These are phyloP conservation scores for Thelonectria olida DNA, from an alignment of 2,329 filamentous ascomycete genomes.

Conservation along the genomic window DNA sequence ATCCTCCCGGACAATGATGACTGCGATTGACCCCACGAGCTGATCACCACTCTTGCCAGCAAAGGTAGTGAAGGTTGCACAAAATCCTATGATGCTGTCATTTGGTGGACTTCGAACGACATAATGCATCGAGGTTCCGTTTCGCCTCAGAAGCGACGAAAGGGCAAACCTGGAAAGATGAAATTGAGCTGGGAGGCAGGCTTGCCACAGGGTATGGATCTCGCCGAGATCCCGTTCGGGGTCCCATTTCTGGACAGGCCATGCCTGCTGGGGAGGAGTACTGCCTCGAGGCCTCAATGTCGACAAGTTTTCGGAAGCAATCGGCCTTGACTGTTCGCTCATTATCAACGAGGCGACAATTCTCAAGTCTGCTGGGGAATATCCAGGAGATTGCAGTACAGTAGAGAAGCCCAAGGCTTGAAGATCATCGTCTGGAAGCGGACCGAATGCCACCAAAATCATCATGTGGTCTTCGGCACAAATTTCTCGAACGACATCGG, in stretches of 20 bases:
- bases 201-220: conserved; percentile 58
- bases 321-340: conserved; percentile 43
- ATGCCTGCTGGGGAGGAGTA: conserved; percentile 44
- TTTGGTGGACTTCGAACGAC: conserved; percentile 59
- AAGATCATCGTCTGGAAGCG: conserved; percentile 50
- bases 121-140: conserved; percentile 67
- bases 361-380: conserved; percentile 57
- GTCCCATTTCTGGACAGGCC: conserved; percentile 55
- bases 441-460: conserved; percentile 63
- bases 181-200: conserved; percentile 53
- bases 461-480: conserved; percentile 58
- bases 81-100: conserved; percentile 61
- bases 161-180: conserved; percentile 54
- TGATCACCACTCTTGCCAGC: conserved; percentile 61
- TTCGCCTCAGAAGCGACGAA: conserved; percentile 58
- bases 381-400: conserved; percentile 59
- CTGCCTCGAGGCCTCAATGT: conserved; percentile 15
- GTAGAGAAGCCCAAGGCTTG: conserved; percentile 59
- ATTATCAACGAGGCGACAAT: conserved; percentile 63
- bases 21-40: conserved; percentile 64
- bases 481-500: conserved; percentile 53
- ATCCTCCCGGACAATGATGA: conserved; percentile 60
- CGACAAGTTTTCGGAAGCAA: neutral
- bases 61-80: conserved; percentile 68
- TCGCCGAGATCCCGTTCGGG: conserved; percentile 49